phyloP scores from a whole-genome alignment of 805 yeast genomes.

The Hanseniaspora lindneri region DNA sequence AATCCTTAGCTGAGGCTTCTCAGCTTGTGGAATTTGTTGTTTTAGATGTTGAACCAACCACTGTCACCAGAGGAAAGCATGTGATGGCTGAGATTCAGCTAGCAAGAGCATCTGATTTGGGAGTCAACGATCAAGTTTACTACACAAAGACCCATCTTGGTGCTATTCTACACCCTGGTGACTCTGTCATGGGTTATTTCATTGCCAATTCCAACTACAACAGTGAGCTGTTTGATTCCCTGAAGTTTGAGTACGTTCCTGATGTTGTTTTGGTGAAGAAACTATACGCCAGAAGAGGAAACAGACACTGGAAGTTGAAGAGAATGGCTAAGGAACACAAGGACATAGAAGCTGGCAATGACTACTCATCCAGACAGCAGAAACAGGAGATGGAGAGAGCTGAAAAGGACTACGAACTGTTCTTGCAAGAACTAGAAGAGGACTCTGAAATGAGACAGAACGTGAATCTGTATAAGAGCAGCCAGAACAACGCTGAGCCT shows the following conservation, averaged over 20 bases:
- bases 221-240: constrained; percentile 69
- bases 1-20: constrained; percentile 59
- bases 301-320: constrained; percentile 82
- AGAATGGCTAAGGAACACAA: constrained; percentile 95
- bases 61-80: constrained; percentile 59
- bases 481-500: constrained; percentile 33
- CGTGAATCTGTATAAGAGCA: constrained; percentile 74
- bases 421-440: constrained; percentile 95
- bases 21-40: constrained; percentile 79
- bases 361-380: constrained; percentile 51
- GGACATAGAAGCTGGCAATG: constrained; percentile 68
- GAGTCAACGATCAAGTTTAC: constrained; percentile 69
- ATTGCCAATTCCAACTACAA: constrained; percentile 78
- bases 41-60: constrained; percentile 87
- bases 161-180: constrained; percentile 91
- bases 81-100: constrained; percentile 84
- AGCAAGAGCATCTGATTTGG: constrained; percentile 81
- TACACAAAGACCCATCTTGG: constrained; percentile 88
- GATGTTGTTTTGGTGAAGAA: constrained; percentile 86
- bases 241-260: constrained; percentile 51
- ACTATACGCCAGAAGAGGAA: constrained; percentile 68
- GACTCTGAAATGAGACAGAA: constrained; percentile 88
- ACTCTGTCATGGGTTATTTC: constrained; percentile 84
- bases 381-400: constrained; percentile 84
- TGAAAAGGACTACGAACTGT: constrained; percentile 86